Evolutionary conservation across 2,329 filamentous ascomycete species (phyloP).

Genomic region (Calonectria henricotiae): DNA sequence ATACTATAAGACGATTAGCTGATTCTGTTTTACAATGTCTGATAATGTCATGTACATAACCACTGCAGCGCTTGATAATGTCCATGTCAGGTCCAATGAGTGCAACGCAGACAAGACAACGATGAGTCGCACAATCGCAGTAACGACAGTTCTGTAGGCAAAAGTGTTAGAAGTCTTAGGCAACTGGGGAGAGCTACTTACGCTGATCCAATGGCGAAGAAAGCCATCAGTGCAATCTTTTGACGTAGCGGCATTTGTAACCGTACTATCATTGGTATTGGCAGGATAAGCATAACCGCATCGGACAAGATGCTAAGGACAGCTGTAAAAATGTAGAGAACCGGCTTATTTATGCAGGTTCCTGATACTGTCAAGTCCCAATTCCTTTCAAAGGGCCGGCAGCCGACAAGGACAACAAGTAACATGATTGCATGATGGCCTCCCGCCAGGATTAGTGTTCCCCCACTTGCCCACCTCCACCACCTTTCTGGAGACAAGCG

Average conservation of each 20-base stretch:
- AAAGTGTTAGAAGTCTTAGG: not conserved
- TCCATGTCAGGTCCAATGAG: constrained; percentile 35
- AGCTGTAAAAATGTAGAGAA: constrained; percentile 65
- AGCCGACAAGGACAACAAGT: constrained; percentile 54
- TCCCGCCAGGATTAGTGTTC: not conserved
- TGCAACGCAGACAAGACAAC: constrained; percentile 29
- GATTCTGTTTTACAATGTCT: too few species aligned
- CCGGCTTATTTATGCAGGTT: constrained; percentile 62
- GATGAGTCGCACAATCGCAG: constrained; percentile 42
- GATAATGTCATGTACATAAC: not conserved
- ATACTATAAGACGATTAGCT: constrained; percentile 18
- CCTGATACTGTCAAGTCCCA: constrained; percentile 53
- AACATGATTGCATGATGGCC: constrained; percentile 44
- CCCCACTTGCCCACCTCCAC: constrained; percentile 1
- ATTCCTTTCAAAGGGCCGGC: constrained; percentile 25
- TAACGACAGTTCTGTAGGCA: constrained; percentile 34
- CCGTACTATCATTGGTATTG: constrained; percentile 61
- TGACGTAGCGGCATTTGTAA: constrained; percentile 63
- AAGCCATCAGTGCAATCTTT: constrained; percentile 61
- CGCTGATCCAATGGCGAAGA: constrained; percentile 61
- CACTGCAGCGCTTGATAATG: constrained; percentile 3
- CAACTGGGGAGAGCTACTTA: not conserved
- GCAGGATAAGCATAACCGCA: constrained; percentile 63
- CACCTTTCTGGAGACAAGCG: not conserved
- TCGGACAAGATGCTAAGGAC: constrained; percentile 65